Conservation (phyloP, 345 rosid species). For the Arabidopsis thaliana region TAIR10.1 NC_003076.8:25209001-25209500, state of each 20-base stretch:
- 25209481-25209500: background rate
- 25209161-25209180: conserved; percentile 41
- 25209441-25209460: conserved; percentile 28
- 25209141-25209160: conserved; percentile 37
- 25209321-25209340: conserved; percentile 64
- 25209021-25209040: conserved; percentile 36
- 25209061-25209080: conserved; percentile 66
- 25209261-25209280: conserved; percentile 76
- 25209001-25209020: conserved; percentile 7
- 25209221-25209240: conserved; percentile 51
- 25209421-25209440: background rate
- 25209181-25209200: conserved; percentile 55
- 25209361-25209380: conserved; percentile 36
- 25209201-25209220: conserved; percentile 48
- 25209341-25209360: conserved; percentile 46
- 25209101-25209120: conserved; percentile 44
- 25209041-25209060: conserved; percentile 64
- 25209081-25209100: conserved; percentile 44
- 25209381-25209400: conserved; percentile 35
- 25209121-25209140: conserved; percentile 52
- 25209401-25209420: background rate
- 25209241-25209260: conserved; percentile 46
- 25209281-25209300: conserved; percentile 67
- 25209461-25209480: conserved; percentile 21
- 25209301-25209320: conserved; percentile 62